Evolutionary conservation across 148 eudicot species (phyloP), one percentile per base, ranked within the genome.

Genomic region (Linanthus parryae): DNA sequence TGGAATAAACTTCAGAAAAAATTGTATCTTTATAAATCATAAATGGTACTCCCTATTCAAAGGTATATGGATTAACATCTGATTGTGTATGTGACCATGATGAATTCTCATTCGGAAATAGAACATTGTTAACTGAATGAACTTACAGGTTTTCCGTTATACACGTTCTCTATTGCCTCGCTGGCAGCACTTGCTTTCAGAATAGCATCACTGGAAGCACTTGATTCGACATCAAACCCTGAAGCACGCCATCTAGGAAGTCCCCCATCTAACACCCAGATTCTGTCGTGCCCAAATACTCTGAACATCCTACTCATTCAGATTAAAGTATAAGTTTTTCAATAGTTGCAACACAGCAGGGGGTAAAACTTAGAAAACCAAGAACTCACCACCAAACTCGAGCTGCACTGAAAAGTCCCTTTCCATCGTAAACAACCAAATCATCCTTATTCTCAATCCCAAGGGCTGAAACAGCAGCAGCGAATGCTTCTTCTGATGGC

Each of bases 251-350:
- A 92, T 66, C 74, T 71, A 29, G 96, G 99, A 21, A 92, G 80
- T 52, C 99, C 99, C 60, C 99, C 99, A 67, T 92, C 94, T 60
- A 92, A 74, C 63, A 92, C 99, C 99, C 99, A 92, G 57, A 92
- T 80, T 78, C 71, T 79, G 29, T 92, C 91, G 70, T 92, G 96
- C 52, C 99, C 99, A 70, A 87, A 92, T 36, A 84, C 96, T 62
- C 96, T 75, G 58, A 92, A 92, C 99, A 92, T 92, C 99, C 99
- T 92, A 68, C 47, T 48, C 21, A 59, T 42, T 40, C 59, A 21
- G 52, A 35, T 23, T 23, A 58, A 41, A 27, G 52, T n/a, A 51
- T 51, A 61, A 52, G 18, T 20, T 16, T 38, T 44, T 52, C 27
- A 69, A 27, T 43, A 68, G n/a, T 30, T 28, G 31, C 24, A 27